Percentiles rank a stretch among this genome's conserved stretches.
Evolutionary conservation across 768 basidiomycete species (phyloP).

Genomic region (Boletus subparvulus): DNA sequence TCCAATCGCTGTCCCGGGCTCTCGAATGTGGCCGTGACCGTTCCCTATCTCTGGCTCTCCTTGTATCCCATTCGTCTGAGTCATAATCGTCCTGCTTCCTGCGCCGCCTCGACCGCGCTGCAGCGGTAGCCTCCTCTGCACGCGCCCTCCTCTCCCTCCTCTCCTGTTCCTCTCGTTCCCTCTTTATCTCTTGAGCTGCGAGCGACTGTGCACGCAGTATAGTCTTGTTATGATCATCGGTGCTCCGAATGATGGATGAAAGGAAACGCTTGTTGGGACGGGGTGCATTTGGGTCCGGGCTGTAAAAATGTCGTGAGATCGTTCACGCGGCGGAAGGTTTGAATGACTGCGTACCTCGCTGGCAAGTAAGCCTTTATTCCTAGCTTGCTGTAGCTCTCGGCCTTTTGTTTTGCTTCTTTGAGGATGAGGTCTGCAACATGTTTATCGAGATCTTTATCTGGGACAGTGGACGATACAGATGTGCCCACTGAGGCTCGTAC

Average conservation of each 20-base stretch:
- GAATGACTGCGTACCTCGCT: slow-evolving; percentile 42
- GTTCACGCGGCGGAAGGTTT: not conserved
- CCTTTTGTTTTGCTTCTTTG: slow-evolving; percentile 90
- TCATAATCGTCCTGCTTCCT: slow-evolving; percentile 31
- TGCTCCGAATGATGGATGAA: slow-evolving; percentile 83
- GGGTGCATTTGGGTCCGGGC: slow-evolving; percentile 70
- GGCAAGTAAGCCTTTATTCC: slow-evolving; percentile 80
- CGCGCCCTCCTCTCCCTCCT: slow-evolving; percentile 58
- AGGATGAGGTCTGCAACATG: slow-evolving; percentile 92
- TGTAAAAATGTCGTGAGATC: slow-evolving; percentile 25
- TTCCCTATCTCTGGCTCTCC: slow-evolving; percentile 44
- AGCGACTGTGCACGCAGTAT: slow-evolving; percentile 70
- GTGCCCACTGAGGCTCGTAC: slow-evolving; percentile 78
- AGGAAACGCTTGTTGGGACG: slow-evolving; percentile 82
- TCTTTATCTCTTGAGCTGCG: slow-evolving; percentile 72
- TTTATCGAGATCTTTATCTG: slow-evolving; percentile 85
- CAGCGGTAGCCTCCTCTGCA: slow-evolving; percentile 75
- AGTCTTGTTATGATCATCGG: slow-evolving; percentile 94
- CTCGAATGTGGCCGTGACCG: slow-evolving; percentile 42
- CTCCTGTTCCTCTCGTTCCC: slow-evolving; percentile 64
- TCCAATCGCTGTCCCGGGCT: slow-evolving; percentile 45
- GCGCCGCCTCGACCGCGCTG: slow-evolving; percentile 52
- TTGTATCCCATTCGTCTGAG: slow-evolving; percentile 33
- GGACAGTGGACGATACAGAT: slow-evolving; percentile 54
- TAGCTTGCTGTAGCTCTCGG: slow-evolving; percentile 70